Evolutionary conservation across 2,329 filamentous ascomycete species (phyloP), one percentile per base, ranked within the genome.

Genomic region (Exophiala oligosperma): DNA sequence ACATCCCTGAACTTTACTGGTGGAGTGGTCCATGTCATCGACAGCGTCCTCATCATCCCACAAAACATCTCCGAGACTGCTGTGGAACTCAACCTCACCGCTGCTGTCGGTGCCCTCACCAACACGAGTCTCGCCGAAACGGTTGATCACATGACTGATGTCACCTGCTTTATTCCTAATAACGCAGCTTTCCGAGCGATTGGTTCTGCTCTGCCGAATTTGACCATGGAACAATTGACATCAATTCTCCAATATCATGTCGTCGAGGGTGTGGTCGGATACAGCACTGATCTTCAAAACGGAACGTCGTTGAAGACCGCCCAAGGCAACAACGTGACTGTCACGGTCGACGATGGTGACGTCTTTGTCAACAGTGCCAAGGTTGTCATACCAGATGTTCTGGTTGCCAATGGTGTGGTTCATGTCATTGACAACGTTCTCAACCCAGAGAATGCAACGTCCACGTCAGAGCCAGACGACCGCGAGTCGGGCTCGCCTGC

Each of bases 131-230:
- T 72, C 24, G 56, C 40, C 6, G 44, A 59, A 21, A 49, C 57
- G 14, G 14, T 66, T 21, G 60, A 63, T 37, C n/a, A 24, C 9
- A 24, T 72, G 2, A 64, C 66, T 5, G 78, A 85, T 66, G 63
- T 89, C 40, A 89, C 87, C 55, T 77, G 89, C 61, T 89, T 90
- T 64, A 84, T 82, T 0, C 86, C 87, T 1, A 79, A 74, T 67
- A 86, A 88, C 69, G 75, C 74, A 1, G 86, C 86, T 8, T 85
- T 89, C 73, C 73, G 79, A 35, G 71, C 74, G 26, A 82, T 89
- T 49, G 83, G 81, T 52, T 83, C 78, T 56, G 73, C 79, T 32
- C 65, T 85, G 3, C 68, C 70, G 24, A 77, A 78, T 58, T 69
- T 86, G 32, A 77, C 76, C 23, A 69, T 71, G 0, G 70, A 77